Evolutionary conservation across 202 grass and related monocot genomes (phyloP).

Genomic region (Panicum hallii): DNA sequence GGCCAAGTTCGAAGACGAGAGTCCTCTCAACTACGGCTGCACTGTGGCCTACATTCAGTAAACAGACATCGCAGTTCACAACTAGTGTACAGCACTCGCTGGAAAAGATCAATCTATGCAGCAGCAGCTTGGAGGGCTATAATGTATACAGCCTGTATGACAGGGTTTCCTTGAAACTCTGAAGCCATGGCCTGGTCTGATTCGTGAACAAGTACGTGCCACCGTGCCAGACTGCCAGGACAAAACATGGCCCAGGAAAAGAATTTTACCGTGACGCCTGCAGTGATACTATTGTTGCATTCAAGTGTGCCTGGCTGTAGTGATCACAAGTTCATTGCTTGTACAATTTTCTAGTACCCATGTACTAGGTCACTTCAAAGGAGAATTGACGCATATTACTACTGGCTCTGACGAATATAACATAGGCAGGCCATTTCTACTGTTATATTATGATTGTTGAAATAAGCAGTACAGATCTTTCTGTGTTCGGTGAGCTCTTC

Average conservation of each 20-base stretch:
- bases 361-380: neutral
- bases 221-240: neutral
- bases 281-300: slow-evolving; percentile 1
- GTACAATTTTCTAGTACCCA: neutral
- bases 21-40: slow-evolving; percentile 78
- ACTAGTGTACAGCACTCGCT: neutral
- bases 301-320: slow-evolving; percentile 9
- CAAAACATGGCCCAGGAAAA: slow-evolving; percentile 12
- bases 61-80: neutral
- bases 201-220: neutral
- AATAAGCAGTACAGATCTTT: neutral
- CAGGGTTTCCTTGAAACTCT: neutral
- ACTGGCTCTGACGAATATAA: neutral
- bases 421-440: neutral
- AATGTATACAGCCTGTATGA: neutral
- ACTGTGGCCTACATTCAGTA: slow-evolving; percentile 73
- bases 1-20: slow-evolving; percentile 67
- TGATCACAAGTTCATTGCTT: slow-evolving; percentile 13
- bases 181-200: neutral
- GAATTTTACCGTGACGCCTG: slow-evolving; percentile 6
- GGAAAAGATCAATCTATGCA: too few relatives aligned
- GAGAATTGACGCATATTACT: neutral
- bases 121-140: neutral
- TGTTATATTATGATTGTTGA: neutral
- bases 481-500: neutral